Percentiles rank a stretch among this genome's conserved stretches.
Evolutionary conservation across 495 filamentous ascomycete species (phyloP).

Genomic region (Xylaria curta): DNA sequence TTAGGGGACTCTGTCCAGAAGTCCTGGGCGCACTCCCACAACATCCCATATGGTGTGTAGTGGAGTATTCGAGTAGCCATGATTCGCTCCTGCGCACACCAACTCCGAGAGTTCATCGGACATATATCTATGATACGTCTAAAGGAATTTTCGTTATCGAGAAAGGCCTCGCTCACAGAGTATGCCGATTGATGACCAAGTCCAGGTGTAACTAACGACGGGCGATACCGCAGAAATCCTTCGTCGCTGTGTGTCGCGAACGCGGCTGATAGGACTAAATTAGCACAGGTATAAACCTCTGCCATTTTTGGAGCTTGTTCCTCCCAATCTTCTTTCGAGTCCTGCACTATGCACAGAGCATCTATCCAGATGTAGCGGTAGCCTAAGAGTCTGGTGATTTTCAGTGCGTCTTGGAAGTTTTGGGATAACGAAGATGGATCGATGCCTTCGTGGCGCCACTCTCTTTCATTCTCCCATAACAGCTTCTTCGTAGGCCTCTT

Average conservation of each 20-base stretch:
- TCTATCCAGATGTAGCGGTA: slow-evolving; percentile 1
- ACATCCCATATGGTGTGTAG: background rate
- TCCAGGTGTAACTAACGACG: background rate
- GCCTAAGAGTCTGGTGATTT: background rate
- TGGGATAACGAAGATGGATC: background rate
- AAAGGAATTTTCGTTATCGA: background rate
- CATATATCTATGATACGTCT: background rate
- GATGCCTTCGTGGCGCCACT: background rate
- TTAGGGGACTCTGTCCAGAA: background rate
- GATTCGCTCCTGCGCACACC: background rate
- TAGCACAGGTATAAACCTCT: background rate
- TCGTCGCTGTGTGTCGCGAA: background rate
- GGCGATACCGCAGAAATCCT: background rate
- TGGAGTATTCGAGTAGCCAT: background rate
- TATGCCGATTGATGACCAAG: background rate
- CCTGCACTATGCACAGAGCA: background rate
- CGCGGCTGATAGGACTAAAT: background rate
- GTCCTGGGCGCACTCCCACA: background rate
- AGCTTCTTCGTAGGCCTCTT: background rate
- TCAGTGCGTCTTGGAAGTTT: background rate
- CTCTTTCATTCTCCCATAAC: background rate
- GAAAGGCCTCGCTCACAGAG: background rate
- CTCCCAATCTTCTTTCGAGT: background rate
- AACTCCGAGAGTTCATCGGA: background rate
- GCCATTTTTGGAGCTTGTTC: slow-evolving; percentile 2